A percentile compares a stretch with the other conserved stretches of the same genome.
These are phyloP conservation scores for Mallotus japonicus DNA, from an alignment of 441 rosid genomes.

Conservation along the genomic window DNA sequence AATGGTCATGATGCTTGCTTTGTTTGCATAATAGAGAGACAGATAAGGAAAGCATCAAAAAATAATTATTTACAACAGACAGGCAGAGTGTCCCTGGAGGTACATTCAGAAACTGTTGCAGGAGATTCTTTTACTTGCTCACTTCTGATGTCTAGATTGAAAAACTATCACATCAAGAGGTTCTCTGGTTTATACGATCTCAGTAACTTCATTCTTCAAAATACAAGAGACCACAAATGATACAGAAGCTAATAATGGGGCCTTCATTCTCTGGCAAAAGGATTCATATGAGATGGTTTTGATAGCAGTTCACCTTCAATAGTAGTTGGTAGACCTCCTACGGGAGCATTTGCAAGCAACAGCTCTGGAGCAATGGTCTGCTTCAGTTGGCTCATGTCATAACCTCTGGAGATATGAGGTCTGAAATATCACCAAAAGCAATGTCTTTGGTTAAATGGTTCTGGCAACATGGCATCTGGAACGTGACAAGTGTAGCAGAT, in stretches of 20 bases:
- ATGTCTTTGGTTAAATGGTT: slow-evolving; percentile 28
- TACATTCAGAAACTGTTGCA: slow-evolving; percentile 10
- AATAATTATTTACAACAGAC: no score
- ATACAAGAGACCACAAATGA: slow-evolving; percentile 6
- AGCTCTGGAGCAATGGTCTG: slow-evolving; percentile 16
- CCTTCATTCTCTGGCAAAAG: no score
- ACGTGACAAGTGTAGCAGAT: slow-evolving; percentile 36
- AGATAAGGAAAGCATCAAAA: no score
- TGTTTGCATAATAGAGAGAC: no score
- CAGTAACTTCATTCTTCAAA: neutral
- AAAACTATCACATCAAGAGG: neutral
- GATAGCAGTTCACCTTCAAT: slow-evolving; percentile 17
- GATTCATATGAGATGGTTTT: slow-evolving; percentile 23
- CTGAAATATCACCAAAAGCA: slow-evolving; percentile 5
- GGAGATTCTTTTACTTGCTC: slow-evolving; percentile 26
- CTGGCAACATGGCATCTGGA: slow-evolving; percentile 42
- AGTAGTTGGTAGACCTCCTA: slow-evolving; percentile 19
- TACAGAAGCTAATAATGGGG: slow-evolving; percentile 25
- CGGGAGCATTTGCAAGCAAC: slow-evolving; percentile 8
- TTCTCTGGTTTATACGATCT: slow-evolving; percentile 8
- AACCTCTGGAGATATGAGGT: slow-evolving; percentile 11
- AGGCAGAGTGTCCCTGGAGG: neutral
- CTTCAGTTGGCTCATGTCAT: slow-evolving; percentile 20
- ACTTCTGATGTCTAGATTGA: slow-evolving; percentile 4
- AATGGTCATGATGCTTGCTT: no score